Conservation (phyloP, 441 rosid genomes). For the Adansonia madagascariensis region DNA sequence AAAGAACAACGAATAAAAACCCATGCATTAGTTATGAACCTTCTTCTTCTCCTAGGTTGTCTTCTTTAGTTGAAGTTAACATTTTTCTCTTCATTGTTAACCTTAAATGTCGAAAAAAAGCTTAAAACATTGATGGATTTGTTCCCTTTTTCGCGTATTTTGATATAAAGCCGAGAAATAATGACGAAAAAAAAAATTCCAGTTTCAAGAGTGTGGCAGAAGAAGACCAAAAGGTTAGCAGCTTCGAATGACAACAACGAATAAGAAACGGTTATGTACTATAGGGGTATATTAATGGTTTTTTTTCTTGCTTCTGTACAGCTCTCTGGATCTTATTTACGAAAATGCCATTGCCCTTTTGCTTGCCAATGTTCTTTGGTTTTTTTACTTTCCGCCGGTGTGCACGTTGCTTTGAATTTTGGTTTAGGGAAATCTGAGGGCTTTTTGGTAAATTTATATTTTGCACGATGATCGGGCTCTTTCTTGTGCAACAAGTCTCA, state of each 20-base stretch:
- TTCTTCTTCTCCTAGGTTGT: neutral
- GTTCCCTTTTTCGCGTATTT: neutral
- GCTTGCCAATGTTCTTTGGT: neutral
- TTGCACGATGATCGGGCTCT: neutral
- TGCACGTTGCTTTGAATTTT: neutral
- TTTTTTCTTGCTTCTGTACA: no score
- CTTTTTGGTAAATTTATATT: neutral
- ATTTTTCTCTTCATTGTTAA: neutral
- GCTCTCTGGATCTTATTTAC: neutral
- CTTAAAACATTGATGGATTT: neutral
- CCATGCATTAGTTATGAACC: neutral
- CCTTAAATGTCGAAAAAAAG: neutral
- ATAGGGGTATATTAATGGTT: no score
- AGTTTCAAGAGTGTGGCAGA: neutral
- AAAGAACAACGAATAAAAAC: neutral
- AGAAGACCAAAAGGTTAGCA: neutral
- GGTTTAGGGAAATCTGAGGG: neutral
- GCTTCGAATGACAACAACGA: neutral
- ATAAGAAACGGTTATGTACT: no score
- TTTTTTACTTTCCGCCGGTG: neutral
- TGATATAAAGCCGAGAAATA: neutral
- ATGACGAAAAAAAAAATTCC: neutral
- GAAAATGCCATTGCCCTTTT: neutral
- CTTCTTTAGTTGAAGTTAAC: neutral
- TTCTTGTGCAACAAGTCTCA: no score